These are phyloP conservation scores for Sporothrix luriei DNA, from an alignment of 2,329 filamentous ascomycete genomes.

Conservation along the genomic window DNA sequence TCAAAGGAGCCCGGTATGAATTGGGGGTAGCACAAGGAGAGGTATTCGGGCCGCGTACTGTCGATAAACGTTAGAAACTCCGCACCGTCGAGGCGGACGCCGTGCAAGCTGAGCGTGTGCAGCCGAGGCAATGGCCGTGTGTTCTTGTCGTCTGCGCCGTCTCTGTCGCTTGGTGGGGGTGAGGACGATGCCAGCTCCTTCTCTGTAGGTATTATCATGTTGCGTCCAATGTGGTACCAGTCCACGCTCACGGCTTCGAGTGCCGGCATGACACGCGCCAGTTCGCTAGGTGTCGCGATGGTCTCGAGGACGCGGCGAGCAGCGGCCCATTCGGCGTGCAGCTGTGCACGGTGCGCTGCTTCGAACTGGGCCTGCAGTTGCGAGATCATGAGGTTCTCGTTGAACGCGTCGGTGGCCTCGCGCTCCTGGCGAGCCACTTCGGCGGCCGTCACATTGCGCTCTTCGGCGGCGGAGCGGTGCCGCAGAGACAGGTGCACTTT, in stretches of 20 bases:
- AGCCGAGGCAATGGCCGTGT: slow-evolving; percentile 13
- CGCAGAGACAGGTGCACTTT: slow-evolving; percentile 9
- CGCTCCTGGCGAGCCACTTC: background rate
- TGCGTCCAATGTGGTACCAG: slow-evolving; percentile 4
- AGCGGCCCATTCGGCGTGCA: background rate
- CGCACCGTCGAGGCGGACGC: slow-evolving; percentile 3
- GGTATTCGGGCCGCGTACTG: background rate
- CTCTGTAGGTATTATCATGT: background rate
- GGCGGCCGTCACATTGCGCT: background rate
- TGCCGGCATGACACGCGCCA: slow-evolving; percentile 1
- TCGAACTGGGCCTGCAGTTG: slow-evolving; percentile 6
- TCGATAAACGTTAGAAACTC: slow-evolving; percentile 5
- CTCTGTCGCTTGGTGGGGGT: background rate
- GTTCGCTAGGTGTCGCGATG: background rate
- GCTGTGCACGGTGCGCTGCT: background rate
- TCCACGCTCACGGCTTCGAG: slow-evolving; percentile 5
- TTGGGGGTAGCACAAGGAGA: background rate
- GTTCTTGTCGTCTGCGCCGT: background rate
- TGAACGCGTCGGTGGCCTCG: background rate
- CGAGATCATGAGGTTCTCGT: background rate
- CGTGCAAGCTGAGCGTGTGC: slow-evolving; percentile 7
- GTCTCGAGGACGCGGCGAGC: background rate
- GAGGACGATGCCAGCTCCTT: background rate
- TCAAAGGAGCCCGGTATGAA: background rate
- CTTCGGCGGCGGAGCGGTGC: slow-evolving; percentile 14